Percentiles rank a stretch among this genome's conserved stretches.
These are phyloP conservation scores for Dothideomycetes sp. DNA, from an alignment of 2,329 filamentous ascomycete genomes.

Conservation along the genomic window DNA sequence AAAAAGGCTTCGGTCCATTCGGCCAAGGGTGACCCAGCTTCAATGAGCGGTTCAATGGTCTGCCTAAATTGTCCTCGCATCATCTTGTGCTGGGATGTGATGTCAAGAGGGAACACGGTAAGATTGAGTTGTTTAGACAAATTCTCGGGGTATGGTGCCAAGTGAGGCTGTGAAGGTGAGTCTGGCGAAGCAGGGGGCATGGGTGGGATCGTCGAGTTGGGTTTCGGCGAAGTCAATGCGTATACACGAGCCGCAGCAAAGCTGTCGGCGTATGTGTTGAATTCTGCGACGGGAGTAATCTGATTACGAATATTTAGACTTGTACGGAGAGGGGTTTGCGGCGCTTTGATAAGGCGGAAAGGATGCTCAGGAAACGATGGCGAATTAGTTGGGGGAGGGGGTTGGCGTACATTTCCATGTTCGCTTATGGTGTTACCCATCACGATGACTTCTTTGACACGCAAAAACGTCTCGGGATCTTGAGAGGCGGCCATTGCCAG, in stretches of 20 bases:
- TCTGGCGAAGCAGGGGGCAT: constrained; percentile 35
- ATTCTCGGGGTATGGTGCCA: constrained; percentile 32
- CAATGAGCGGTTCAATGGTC: constrained; percentile 22
- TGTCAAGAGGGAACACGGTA: constrained; percentile 41
- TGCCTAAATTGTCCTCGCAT: constrained; percentile 31
- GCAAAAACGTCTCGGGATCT: constrained; percentile 81
- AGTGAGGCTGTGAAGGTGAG: constrained; percentile 15
- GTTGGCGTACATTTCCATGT: constrained; percentile 58
- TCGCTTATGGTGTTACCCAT: constrained; percentile 84
- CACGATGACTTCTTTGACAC: constrained; percentile 81
- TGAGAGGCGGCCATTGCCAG: constrained; percentile 78
- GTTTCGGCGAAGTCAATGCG: constrained; percentile 46
- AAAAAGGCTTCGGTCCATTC: constrained; percentile 39
- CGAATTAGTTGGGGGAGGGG: constrained; percentile 20
- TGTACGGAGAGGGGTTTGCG: constrained; percentile 24
- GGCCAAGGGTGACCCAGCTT: constrained; percentile 33
- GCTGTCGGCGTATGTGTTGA: constrained; percentile 84
- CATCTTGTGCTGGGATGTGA: constrained; percentile 36
- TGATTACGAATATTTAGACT: constrained; percentile 28
- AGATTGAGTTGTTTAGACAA: constrained; percentile 35
- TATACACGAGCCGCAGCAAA: constrained; percentile 41
- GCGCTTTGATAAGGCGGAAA: constrained; percentile 32
- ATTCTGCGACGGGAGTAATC: constrained; percentile 74
- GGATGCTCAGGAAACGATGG: constrained; percentile 23
- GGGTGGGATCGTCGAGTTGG: constrained; percentile 71